These are phyloP conservation scores for Friedmanniomyces simplex DNA, from an alignment of 495 filamentous ascomycete species.

Conservation along the genomic window DNA sequence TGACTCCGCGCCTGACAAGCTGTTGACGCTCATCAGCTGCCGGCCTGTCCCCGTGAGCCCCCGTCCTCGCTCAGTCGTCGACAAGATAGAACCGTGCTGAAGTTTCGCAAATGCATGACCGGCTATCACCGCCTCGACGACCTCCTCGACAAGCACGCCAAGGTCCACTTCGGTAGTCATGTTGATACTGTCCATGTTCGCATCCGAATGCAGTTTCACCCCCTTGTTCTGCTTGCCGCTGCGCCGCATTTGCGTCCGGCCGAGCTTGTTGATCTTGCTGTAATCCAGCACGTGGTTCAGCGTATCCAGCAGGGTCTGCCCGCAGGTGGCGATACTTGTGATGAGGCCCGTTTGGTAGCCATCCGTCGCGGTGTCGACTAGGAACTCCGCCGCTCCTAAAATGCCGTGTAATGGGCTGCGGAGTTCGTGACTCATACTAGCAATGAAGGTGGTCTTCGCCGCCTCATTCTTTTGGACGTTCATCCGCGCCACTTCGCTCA, in stretches of 20 bases:
- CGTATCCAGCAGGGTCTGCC: slow-evolving; percentile 26
- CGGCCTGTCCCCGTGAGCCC: neutral
- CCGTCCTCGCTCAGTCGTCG: slow-evolving; percentile 6
- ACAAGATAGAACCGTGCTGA: slow-evolving; percentile 16
- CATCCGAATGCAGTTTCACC: slow-evolving; percentile 4
- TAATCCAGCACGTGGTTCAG: slow-evolving; percentile 25
- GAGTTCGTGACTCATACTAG: slow-evolving; percentile 20
- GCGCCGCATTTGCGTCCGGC: slow-evolving; percentile 10
- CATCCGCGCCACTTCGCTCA: slow-evolving; percentile 22
- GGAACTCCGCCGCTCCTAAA: slow-evolving; percentile 20
- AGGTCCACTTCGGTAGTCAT: slow-evolving; percentile 23
- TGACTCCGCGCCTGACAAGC: neutral
- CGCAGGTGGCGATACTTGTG: slow-evolving; percentile 19
- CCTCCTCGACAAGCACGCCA: slow-evolving; percentile 22
- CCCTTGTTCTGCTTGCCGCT: slow-evolving; percentile 12
- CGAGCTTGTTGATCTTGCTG: slow-evolving; percentile 21
- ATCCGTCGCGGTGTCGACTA: slow-evolving; percentile 20
- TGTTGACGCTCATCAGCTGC: neutral
- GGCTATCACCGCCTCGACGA: slow-evolving; percentile 25
- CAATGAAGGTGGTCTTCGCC: slow-evolving; percentile 21
- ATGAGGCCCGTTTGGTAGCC: slow-evolving; percentile 21
- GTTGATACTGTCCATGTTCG: slow-evolving; percentile 1
- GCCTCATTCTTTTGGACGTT: slow-evolving; percentile 12
- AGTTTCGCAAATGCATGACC: slow-evolving; percentile 20
- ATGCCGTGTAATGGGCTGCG: slow-evolving; percentile 22